Evolutionary conservation across 2,329 filamentous ascomycete species (phyloP), one percentile per base, ranked within the genome.

Genomic region (Beauveria rudraprayagi): DNA sequence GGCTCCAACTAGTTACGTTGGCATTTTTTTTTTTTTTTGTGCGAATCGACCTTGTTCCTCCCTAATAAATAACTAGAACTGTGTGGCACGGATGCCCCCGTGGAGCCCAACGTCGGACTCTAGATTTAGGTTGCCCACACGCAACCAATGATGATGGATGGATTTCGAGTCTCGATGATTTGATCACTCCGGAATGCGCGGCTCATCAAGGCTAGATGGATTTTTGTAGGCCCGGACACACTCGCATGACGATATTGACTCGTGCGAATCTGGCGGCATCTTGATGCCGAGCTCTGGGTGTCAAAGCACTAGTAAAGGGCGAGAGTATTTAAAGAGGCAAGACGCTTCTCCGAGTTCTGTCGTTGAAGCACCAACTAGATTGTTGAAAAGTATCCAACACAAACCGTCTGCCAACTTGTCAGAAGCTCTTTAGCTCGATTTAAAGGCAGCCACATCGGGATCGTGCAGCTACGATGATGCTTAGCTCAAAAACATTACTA

Each of bases 231-330:
- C 44, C 22, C 7, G 19, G 44, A 40, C 5, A 6, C 4, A 26
- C 55, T 57, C 55, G 55, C 55, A 57, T 57, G 55, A 57, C 44
- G 55, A 41, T 48, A 41, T 57, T 48, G 46, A 57, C 44, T 50
- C 44, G 30, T 22, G 28, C 17, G 10, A 52, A 26, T 37, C 17
- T 34, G 37, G 34, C 56, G 56, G 56, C 46, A 51, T 41, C 17
- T 16, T 7, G 47, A 26, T 44, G 56, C 56, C 56, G 56, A 51
- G 46, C 56, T 34, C 37, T 17, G 47, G 47, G 24, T 11, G 47
- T 59, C 56, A 30, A 51, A 59, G 56, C 56, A 30, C 56, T 6
- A 9, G 17, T 3, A 16, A n/a, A 22, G 22, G 37, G 30, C 10
- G 47, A 11, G 37, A 40, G 19, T 59, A 52, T 44, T 58, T 59